Percentiles rank a stretch among this genome's conserved stretches.
phyloP scores from a whole-genome alignment of 2,329 filamentous ascomycete species.

The Talaromyces sp. region DNA sequence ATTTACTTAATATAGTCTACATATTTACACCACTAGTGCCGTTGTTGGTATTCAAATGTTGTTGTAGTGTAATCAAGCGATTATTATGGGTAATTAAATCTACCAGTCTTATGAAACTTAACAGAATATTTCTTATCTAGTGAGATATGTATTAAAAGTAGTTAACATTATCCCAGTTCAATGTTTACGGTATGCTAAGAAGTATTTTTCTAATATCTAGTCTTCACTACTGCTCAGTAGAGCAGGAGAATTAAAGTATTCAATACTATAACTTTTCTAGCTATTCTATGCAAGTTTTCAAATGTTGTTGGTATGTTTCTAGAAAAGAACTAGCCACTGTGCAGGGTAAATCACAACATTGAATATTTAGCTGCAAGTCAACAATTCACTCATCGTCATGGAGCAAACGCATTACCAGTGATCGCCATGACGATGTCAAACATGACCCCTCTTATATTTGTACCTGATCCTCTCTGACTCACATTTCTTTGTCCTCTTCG shows the following conservation, averaged over 20 bases:
- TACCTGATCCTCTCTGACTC: not conserved
- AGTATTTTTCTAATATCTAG: too few relatives aligned
- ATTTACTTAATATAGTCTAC: too few relatives aligned
- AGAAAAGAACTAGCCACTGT: not conserved
- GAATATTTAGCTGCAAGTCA: not conserved
- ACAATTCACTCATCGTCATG: not conserved
- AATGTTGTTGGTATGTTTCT: not conserved
- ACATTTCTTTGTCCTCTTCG: not conserved
- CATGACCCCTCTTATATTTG: not conserved
- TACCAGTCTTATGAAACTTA: too few relatives aligned
- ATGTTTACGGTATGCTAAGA: too few relatives aligned
- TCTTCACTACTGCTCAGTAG: too few relatives aligned
- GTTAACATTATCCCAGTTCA: too few relatives aligned
- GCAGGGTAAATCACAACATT: not conserved
- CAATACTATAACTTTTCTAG: not conserved
- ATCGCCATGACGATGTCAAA: not conserved
- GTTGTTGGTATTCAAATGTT: too few relatives aligned
- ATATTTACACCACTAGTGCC: too few relatives aligned
- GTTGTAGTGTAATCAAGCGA: too few relatives aligned
- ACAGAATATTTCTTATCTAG: too few relatives aligned
- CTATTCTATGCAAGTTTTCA: not conserved
- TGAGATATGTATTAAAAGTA: too few relatives aligned
- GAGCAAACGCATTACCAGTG: not conserved
- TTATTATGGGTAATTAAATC: too few relatives aligned
- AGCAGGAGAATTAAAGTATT: not conserved